These are phyloP conservation scores for Teratosphaeria nubilosa DNA, from an alignment of 2,329 filamentous ascomycete genomes.

Conservation along the genomic window DNA sequence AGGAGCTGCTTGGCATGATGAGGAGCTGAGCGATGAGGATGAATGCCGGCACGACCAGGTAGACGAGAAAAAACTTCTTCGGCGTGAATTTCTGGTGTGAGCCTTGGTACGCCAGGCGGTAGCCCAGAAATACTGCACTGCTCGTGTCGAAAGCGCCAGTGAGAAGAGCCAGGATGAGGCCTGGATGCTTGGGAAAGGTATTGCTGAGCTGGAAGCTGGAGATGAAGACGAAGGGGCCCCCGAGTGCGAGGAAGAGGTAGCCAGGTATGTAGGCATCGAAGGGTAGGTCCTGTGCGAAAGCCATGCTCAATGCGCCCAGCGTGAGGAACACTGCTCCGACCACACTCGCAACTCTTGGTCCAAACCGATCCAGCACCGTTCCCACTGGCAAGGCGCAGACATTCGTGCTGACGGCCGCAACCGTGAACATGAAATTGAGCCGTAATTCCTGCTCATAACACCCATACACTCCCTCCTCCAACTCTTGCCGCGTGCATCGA, in stretches of 20 bases:
- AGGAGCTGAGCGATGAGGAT: constrained; percentile 35
- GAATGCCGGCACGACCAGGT: constrained; percentile 35
- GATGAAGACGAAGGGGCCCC: constrained; percentile 41
- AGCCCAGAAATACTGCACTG: constrained; percentile 37
- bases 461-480: constrained; percentile 37
- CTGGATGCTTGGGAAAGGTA: constrained; percentile 39
- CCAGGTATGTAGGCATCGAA: constrained; percentile 56
- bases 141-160: constrained; percentile 40
- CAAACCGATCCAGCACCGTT: constrained; percentile 71
- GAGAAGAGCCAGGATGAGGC: constrained; percentile 38
- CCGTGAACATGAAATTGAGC: constrained; percentile 85
- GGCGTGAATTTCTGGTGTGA: constrained; percentile 32
- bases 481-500: constrained; percentile 46
- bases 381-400: constrained; percentile 76
- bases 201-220: constrained; percentile 42
- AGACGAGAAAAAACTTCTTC: constrained; percentile 39
- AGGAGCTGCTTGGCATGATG: constrained; percentile 38
- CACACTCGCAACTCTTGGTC: constrained; percentile 64
- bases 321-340: constrained; percentile 59
- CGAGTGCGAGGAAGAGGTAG: constrained; percentile 39
- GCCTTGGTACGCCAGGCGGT: constrained; percentile 37
- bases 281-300: constrained; percentile 48
- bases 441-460: constrained; percentile 49
- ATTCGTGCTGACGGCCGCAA: constrained; percentile 79
- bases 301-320: constrained; percentile 60